Percentiles rank a stretch among this genome's conserved stretches.
Evolutionary conservation across 2,329 filamentous ascomycete genomes (phyloP).

Genomic region (Parafenestella ontariensis): DNA sequence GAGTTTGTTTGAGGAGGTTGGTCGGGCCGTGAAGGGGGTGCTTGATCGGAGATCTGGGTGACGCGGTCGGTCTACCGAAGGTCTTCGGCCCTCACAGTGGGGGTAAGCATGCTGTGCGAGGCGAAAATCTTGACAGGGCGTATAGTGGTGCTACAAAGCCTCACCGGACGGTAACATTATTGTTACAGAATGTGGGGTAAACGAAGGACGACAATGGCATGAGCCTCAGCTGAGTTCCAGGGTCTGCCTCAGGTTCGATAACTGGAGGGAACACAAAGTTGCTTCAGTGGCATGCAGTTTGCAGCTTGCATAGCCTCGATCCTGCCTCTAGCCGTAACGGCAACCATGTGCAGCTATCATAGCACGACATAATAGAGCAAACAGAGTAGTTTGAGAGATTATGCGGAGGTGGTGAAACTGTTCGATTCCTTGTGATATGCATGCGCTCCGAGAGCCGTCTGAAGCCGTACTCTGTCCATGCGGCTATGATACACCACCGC

Average conservation of each 20-base stretch:
- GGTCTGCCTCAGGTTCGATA: constrained; percentile 6
- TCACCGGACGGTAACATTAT: constrained; percentile 28
- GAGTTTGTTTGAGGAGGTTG: constrained; percentile 32
- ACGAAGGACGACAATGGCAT: constrained; percentile 14
- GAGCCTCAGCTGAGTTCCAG: constrained; percentile 25
- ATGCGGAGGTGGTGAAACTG: constrained; percentile 12
- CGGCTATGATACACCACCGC: constrained; percentile 48
- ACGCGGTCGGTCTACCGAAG: constrained; percentile 1
- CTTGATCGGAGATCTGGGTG: constrained; percentile 26
- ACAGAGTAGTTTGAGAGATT: constrained; percentile 1
- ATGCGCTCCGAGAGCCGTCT: constrained; percentile 14
- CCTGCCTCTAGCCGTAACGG: constrained; percentile 28
- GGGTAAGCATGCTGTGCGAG: constrained; percentile 18
- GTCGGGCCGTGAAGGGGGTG: constrained; percentile 36
- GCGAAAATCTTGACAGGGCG: constrained; percentile 13
- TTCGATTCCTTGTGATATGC: constrained; percentile 10
- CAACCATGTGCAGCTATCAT: constrained; percentile 22
- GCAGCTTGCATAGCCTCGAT: constrained; percentile 16
- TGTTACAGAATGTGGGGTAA: constrained; percentile 36
- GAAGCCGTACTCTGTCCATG: constrained; percentile 8
- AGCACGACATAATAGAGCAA: constrained; percentile 16
- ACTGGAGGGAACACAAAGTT: constrained; percentile 7
- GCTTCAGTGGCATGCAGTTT: constrained; percentile 3
- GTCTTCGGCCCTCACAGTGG: not conserved
- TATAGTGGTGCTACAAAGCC: constrained; percentile 14